phyloP scores from a whole-genome alignment of 2,329 filamentous ascomycete species.

The Fusarium multiceps region DNA sequence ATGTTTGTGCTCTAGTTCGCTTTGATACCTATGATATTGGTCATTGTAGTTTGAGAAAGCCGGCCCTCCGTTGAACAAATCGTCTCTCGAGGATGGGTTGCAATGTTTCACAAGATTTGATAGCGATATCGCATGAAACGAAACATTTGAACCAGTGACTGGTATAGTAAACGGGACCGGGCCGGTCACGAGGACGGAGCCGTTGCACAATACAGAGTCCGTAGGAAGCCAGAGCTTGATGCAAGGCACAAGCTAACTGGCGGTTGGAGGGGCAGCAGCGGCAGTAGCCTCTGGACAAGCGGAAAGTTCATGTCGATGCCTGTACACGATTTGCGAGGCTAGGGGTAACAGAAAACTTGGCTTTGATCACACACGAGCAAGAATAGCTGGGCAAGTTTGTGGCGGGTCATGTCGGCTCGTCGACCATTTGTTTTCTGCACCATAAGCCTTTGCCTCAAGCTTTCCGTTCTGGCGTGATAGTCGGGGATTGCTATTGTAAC shows the following conservation, averaged over 20 bases:
- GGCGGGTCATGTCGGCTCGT: neutral
- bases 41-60: slow-evolving; percentile 3
- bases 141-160: slow-evolving; percentile 5
- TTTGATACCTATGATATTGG: slow-evolving; percentile 7
- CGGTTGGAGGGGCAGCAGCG: slow-evolving; percentile 29
- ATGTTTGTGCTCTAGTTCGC: neutral
- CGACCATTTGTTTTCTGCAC: neutral
- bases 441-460: neutral
- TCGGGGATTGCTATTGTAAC: slow-evolving; percentile 14
- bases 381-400: neutral
- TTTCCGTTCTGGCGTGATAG: neutral
- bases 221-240: slow-evolving; percentile 16
- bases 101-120: neutral
- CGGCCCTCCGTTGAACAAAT: neutral
- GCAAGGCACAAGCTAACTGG: slow-evolving; percentile 26
- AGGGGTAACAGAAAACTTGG: neutral
- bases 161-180: slow-evolving; percentile 32
- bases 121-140: neutral
- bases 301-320: slow-evolving; percentile 21
- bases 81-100: neutral
- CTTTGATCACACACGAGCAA: neutral
- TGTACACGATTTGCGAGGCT: slow-evolving; percentile 6
- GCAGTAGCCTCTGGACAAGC: slow-evolving; percentile 31
- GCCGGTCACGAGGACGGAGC: slow-evolving; percentile 41
- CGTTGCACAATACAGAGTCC: slow-evolving; percentile 17